phyloP scores from a whole-genome alignment of 495 filamentous ascomycete species.

The Aspergillus sparsus region DNA sequence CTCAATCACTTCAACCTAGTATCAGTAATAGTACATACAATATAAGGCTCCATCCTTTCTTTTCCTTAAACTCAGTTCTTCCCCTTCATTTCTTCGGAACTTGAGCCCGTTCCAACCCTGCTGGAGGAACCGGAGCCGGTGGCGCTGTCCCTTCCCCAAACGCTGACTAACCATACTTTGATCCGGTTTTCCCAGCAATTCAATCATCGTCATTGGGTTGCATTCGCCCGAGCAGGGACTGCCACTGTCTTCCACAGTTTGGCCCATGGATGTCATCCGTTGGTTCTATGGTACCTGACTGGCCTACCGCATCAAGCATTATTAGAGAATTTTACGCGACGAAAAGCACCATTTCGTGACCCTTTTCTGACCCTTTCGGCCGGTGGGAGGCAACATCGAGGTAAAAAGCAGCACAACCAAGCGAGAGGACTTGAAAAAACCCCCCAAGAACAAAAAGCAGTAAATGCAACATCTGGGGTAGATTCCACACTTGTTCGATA shows the following conservation, averaged over 20 bases:
- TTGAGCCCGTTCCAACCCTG: no score
- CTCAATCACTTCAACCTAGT: no score
- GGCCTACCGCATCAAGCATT: constrained; percentile 3
- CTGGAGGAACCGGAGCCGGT: not conserved
- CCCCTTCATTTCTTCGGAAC: no score
- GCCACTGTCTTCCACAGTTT: constrained; percentile 1
- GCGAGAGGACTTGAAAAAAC: not conserved
- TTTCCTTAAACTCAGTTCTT: no score
- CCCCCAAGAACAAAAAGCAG: not conserved
- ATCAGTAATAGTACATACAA: no score
- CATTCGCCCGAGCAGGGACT: constrained; percentile 11
- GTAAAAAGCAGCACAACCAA: not conserved
- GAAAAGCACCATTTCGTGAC: not conserved
- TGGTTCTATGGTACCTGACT: constrained; percentile 11
- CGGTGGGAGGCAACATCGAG: not conserved
- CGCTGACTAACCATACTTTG: not conserved
- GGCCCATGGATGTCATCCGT: constrained; percentile 13
- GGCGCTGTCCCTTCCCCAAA: constrained; percentile 1
- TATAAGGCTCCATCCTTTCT: no score
- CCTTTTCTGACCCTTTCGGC: not conserved
- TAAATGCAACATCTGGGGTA: not conserved
- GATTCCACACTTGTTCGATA: not conserved
- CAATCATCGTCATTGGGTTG: constrained; percentile 15
- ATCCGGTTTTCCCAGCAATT: constrained; percentile 11
- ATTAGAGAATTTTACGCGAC: not conserved